phyloP scores from a whole-genome alignment of 805 yeast genomes.

The Candida argentea region DNA sequence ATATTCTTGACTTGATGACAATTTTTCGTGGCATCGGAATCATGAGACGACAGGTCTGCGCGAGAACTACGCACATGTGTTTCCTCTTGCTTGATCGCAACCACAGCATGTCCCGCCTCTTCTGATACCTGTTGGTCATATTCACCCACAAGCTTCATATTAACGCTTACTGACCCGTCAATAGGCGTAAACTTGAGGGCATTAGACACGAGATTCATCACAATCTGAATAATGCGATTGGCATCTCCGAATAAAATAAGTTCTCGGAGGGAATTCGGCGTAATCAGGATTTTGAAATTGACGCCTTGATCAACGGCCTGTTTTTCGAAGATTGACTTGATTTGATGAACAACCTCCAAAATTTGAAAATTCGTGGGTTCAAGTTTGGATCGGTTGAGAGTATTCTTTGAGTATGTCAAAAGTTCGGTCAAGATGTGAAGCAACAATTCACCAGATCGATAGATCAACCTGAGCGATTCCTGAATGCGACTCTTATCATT shows the following conservation, averaged over 20 bases:
- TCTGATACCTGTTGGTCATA: conserved; percentile 47
- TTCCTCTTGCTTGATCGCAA: too few species aligned
- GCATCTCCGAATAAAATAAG: conserved; percentile 79
- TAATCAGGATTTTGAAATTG: conserved; percentile 47
- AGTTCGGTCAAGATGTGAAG: conserved; percentile 85
- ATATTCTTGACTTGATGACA: too few species aligned
- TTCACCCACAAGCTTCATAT: conserved; percentile 56
- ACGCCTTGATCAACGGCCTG: conserved; percentile 72
- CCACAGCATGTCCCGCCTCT: too few species aligned
- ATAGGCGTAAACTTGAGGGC: conserved; percentile 88
- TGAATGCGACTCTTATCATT: conserved; percentile 56
- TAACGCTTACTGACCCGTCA: conserved; percentile 68
- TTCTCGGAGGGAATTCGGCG: conserved; percentile 50
- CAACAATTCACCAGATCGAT: conserved; percentile 83
- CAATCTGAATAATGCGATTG: conserved; percentile 80
- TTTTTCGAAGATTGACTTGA: conserved; percentile 75
- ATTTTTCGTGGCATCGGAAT: too few species aligned
- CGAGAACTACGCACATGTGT: too few species aligned
- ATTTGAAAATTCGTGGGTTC: conserved; percentile 77
- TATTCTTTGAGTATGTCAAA: conserved; percentile 83
- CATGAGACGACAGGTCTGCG: too few species aligned
- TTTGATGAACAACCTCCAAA: conserved; percentile 73
- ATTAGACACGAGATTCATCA: conserved; percentile 87
- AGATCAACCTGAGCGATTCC: conserved; percentile 69
- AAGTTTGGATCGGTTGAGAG: conserved; percentile 69